Conservation (phyloP, 768 basidiomycete genomes). For the Suillus paluster region DNA sequence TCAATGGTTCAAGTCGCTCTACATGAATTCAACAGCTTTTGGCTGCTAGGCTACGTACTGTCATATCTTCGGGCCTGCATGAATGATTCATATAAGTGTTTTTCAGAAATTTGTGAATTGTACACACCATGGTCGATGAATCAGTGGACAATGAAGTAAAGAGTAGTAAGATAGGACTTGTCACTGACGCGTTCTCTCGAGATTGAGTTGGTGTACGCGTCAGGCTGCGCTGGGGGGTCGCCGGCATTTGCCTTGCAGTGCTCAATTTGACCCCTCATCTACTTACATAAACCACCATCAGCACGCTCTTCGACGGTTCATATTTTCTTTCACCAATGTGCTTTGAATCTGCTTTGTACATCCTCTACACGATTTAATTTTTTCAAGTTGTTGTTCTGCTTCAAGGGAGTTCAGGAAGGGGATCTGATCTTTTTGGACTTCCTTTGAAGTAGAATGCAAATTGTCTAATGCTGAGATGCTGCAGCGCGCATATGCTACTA, state of each 20-base stretch:
- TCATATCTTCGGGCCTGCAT: constrained; percentile 90
- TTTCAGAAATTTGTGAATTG: background rate
- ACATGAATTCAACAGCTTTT: constrained; percentile 9
- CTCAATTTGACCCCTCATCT: background rate
- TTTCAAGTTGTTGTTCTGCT: background rate
- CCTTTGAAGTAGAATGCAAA: too few species aligned
- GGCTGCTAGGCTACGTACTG: constrained; percentile 57
- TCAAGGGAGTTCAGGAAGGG: too few species aligned
- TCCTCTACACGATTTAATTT: background rate
- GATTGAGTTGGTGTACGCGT: constrained; percentile 25
- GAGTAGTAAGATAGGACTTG: constrained; percentile 3
- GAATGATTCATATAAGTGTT: background rate
- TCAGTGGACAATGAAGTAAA: constrained; percentile 14
- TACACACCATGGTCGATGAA: constrained; percentile 52
- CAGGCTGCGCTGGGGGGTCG: constrained; percentile 4
- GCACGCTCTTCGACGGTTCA: background rate
- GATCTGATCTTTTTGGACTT: too few species aligned
- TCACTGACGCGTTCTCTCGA: constrained; percentile 30
- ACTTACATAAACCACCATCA: background rate
- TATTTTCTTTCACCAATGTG: background rate
- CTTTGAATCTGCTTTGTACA: background rate
- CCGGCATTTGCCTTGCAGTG: background rate
- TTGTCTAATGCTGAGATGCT: too few species aligned
- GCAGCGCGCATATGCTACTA: too few species aligned
- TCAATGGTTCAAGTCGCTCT: constrained; percentile 25